Percentiles rank a stretch among this genome's conserved stretches.
Evolutionary conservation across 2,329 filamentous ascomycete genomes (phyloP).

Genomic region (Kalmusia sp.): DNA sequence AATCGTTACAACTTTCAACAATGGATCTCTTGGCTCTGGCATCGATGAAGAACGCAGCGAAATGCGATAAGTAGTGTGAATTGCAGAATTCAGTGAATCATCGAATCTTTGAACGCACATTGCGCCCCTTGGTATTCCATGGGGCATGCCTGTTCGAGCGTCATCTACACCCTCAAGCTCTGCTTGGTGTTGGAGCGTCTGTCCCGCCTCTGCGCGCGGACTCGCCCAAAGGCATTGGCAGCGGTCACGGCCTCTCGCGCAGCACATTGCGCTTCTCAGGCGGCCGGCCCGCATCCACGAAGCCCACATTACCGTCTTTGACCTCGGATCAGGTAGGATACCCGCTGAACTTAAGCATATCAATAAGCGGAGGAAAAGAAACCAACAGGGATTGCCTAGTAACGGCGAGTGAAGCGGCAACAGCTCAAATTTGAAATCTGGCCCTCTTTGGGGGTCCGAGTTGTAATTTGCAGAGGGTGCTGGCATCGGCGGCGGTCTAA

Average conservation of each 20-base stretch:
- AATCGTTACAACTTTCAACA: conserved; percentile 47
- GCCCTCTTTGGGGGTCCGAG: conserved; percentile 36
- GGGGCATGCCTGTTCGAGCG: conserved; percentile 19
- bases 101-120: too few species aligned
- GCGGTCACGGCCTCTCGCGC: background rate
- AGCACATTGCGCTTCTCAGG: conserved; percentile 4
- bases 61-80: conserved; percentile 46
- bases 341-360: too few species aligned
- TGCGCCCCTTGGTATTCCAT: conserved; percentile 48
- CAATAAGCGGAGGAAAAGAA: conserved; percentile 54
- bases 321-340: conserved; percentile 52
- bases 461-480: conserved; percentile 50
- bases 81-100: conserved; percentile 52
- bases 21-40: conserved; percentile 53
- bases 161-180: background rate
- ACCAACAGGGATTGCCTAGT: conserved; percentile 51
- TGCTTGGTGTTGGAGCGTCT: background rate
- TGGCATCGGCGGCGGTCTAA: conserved; percentile 31
- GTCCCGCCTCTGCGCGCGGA: background rate
- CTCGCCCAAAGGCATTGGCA: conserved; percentile 5
- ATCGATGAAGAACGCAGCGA: conserved; percentile 51
- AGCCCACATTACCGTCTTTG: conserved; percentile 30
- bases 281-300: background rate
- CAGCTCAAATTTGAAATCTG: conserved; percentile 54
- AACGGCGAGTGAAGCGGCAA: conserved; percentile 52